Percentiles rank a stretch among this genome's conserved stretches.
Evolutionary conservation across 1,284 basidiomycete species (phyloP).

Genomic region (Mrakiaceae sp.): DNA sequence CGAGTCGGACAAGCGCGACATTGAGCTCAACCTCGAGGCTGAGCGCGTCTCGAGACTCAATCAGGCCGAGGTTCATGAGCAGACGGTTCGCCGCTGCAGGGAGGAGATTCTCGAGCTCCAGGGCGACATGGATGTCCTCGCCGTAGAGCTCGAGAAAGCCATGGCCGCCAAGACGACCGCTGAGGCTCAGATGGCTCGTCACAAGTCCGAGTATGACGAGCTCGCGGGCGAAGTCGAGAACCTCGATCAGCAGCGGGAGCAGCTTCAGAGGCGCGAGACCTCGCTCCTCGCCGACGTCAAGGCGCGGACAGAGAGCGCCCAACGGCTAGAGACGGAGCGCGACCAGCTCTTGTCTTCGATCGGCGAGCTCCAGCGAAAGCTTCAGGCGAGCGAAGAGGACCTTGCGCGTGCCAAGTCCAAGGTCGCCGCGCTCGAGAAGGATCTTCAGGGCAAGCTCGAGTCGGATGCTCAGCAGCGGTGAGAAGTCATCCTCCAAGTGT

Average conservation of each 20-base stretch:
- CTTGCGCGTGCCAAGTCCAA: constrained; percentile 62
- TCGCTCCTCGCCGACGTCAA: constrained; percentile 39
- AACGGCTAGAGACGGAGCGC: constrained; percentile 41
- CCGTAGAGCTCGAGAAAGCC: constrained; percentile 73
- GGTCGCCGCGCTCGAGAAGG: constrained; percentile 52
- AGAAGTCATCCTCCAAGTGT: too few species aligned
- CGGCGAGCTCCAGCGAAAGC: constrained; percentile 60
- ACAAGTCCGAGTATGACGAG: constrained; percentile 51
- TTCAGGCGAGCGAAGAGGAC: constrained; percentile 70
- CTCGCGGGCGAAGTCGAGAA: constrained; percentile 71
- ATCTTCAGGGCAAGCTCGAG: constrained; percentile 27
- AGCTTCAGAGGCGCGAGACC: constrained; percentile 53
- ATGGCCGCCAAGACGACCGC: constrained; percentile 61
- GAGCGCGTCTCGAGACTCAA: constrained; percentile 71
- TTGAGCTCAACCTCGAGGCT: constrained; percentile 69
- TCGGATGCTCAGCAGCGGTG: too few species aligned
- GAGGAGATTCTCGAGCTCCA: constrained; percentile 49
- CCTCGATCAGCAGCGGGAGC: constrained; percentile 62
- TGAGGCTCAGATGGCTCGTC: constrained; percentile 52
- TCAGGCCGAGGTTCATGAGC: constrained; percentile 73
- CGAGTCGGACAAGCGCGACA: constrained; percentile 66
- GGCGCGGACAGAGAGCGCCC: constrained; percentile 23
- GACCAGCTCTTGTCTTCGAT: constrained; percentile 52
- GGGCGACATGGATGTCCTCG: constrained; percentile 69
- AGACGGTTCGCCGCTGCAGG: constrained; percentile 45